Base-by-base conservation (phyloP, 2,329 filamentous ascomycete genomes). In the Pseudogymnoascus destructans region DNA sequence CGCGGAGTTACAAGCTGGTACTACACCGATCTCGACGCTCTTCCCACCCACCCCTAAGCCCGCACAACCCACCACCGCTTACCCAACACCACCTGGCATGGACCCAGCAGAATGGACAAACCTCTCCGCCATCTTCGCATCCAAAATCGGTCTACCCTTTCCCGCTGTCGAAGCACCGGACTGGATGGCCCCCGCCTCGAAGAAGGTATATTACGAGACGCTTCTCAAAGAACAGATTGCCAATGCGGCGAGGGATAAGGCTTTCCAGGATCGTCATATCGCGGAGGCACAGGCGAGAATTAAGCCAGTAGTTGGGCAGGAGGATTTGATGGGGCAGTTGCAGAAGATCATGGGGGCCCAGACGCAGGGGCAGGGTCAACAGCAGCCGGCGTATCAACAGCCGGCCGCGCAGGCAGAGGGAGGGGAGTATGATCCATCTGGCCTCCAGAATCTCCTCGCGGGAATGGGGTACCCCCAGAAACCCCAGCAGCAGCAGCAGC, bases 141-240 rank as follows among this genome's bases (percentile, higher is more conserved):
- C 70, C 36, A 66, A 80, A 7, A 71, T 71, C 46, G 71, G 71
- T 57, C 74, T 75, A 60, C 72, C 77, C 5, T 79, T 73, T 60
- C 79, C 78, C 11, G 69, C 79, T 1, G 74, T 66, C 1, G 73
- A 77, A 42, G 77, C 80, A 3, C 79, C 80, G 0, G 73, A 74
- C 15, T 80, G 78, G 73, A 73, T 82, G 62, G 69, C 68, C 8
- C 38, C 38, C 1, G 17, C 38, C 5, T 2, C 5, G 19, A 21
- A 42, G 10, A 19, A 9, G 5, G 3, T 13, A 0, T 42, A 19
- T 8, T n/a, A 42, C 11, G 38, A 42, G 11, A 42, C 38, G 3
- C 38, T 42, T 1, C 17, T 42, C 1, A 42, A 42, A 8, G 38
- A 74, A 61, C 66, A 69, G 33, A 67, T 67, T 42, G 71, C 73